A percentile compares a stretch with the other conserved stretches of the same genome.
Conservation (phyloP, 2,329 filamentous ascomycete species). For the Aspergillus unguis region DNA sequence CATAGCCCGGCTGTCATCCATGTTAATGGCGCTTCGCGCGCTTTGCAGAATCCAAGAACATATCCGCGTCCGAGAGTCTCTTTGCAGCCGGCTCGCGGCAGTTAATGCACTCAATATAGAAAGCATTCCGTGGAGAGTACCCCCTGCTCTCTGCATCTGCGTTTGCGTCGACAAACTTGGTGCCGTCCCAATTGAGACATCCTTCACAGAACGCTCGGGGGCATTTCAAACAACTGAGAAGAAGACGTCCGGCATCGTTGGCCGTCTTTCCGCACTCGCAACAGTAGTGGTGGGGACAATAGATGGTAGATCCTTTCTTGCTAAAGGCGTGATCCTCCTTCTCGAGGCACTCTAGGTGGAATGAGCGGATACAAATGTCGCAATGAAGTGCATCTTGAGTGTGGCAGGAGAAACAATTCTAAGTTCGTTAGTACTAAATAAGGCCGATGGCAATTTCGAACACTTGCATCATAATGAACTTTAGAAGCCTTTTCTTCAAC, state of each 20-base stretch:
- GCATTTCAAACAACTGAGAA: constrained; percentile 55
- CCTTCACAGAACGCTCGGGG: constrained; percentile 57
- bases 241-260: constrained; percentile 38
- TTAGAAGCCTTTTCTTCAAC: constrained; percentile 18
- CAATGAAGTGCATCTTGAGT: constrained; percentile 4
- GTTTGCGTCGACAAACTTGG: constrained; percentile 49
- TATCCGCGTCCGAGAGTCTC: background rate
- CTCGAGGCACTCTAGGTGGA: constrained; percentile 52
- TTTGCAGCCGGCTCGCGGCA: background rate
- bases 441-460: background rate
- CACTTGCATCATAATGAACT: constrained; percentile 44
- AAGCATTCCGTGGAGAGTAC: constrained; percentile 45
- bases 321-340: background rate
- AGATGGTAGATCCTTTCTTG: constrained; percentile 34
- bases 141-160: constrained; percentile 52
- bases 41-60: background rate
- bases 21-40: background rate
- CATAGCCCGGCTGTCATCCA: no score
- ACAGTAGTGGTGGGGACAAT: constrained; percentile 57
- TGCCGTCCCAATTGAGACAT: constrained; percentile 48
- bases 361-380: constrained; percentile 52
- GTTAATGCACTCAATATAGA: constrained; percentile 41
- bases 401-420: constrained; percentile 19
- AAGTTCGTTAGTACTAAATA: constrained; percentile 1
- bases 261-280: constrained; percentile 53